phyloP scores from a whole-genome alignment of 495 filamentous ascomycete species.

The Friedmanniomyces simplex region DNA sequence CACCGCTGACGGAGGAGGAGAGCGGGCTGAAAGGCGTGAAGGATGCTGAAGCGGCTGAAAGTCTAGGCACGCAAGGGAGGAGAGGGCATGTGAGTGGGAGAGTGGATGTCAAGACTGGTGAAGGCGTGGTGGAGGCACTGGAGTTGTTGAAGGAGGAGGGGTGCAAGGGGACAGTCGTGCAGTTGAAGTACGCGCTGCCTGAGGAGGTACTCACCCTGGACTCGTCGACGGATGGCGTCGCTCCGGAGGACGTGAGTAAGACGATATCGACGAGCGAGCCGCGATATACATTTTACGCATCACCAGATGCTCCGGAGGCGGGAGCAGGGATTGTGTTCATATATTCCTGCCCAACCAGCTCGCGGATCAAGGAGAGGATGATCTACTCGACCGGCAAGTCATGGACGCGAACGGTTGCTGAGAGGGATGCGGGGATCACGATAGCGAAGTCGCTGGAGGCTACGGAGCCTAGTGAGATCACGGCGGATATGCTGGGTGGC shows the following conservation, averaged over 20 bases:
- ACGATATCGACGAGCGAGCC: conserved; percentile 74
- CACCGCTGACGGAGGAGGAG: conserved; percentile 85
- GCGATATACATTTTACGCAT: conserved; percentile 79
- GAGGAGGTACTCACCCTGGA: conserved; percentile 72
- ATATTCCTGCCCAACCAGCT: conserved; percentile 76
- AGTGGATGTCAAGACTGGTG: conserved; percentile 47
- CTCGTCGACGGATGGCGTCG: conserved; percentile 40
- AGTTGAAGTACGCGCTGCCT: conserved; percentile 68
- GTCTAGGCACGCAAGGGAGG: conserved; percentile 55
- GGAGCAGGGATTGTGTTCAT: conserved; percentile 68
- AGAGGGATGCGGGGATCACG: conserved; percentile 57
- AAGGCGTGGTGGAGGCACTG: conserved; percentile 52
- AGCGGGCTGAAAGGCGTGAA: conserved; percentile 63
- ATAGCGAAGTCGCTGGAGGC: conserved; percentile 60
- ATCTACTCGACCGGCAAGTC: conserved; percentile 78
- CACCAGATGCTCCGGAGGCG: conserved; percentile 31
- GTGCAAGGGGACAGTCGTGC: conserved; percentile 53
- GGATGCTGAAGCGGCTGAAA: conserved; percentile 68
- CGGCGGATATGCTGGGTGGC: conserved; percentile 60
- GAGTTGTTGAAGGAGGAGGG: conserved; percentile 35
- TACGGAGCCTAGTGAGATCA: conserved; percentile 67
- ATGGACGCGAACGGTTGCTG: conserved; percentile 56
- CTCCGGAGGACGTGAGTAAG: conserved; percentile 38
- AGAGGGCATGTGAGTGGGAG: conserved; percentile 44
- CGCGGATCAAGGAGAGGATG: conserved; percentile 89